Evolutionary conservation across 2,329 filamentous ascomycete genomes (phyloP), one percentile per base, ranked within the genome.

Genomic region (Dactylellina parvicollis): DNA sequence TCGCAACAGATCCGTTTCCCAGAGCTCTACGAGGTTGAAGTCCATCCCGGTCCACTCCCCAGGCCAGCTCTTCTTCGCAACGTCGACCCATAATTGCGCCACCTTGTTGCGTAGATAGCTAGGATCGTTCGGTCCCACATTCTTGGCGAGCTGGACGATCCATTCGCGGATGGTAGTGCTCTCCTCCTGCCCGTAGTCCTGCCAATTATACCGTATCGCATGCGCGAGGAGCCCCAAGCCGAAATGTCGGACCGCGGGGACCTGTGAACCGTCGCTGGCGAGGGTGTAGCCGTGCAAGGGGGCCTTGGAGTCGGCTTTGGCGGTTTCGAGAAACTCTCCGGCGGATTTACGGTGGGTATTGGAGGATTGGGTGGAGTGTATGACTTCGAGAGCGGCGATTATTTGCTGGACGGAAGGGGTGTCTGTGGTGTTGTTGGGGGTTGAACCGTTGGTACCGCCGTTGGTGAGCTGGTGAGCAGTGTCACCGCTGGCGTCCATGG

Each of bases 1-100:
- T 80, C 92, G 89, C 49, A 85, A 84, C 32, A 86, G 80, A 60
- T 83, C 83, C 24, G 76, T 76, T 24, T 84, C 83, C 95, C 95
- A 99, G 18, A 98, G 84, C 78, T 88, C 86, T 46, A 93, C 87
- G 62, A 99, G 85, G 79, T 91, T 85, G 75, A 88, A 83, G 80
- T 99, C 96, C 94, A 99, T 96, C 79, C 96, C 89, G 83, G 90
- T 88, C 95, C 96, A 99, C 74, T 95, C 90, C 30, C 87, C 85
- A n/a, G 86, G 92, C 95, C 95, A 99, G 79, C 88, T 91, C 78
- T 94, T 87, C 83, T 98, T 98, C 40, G 93, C 92, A 59, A 96
- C 85, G 81, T 98, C 95, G 5, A 93, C 91, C 95, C 95, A 99
- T 74, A 99, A 83, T 81, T 96, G 90, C 26, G 92, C 92, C 32